Conservation (phyloP, 106 monocot species). For the Hemerocallis citrina region DNA sequence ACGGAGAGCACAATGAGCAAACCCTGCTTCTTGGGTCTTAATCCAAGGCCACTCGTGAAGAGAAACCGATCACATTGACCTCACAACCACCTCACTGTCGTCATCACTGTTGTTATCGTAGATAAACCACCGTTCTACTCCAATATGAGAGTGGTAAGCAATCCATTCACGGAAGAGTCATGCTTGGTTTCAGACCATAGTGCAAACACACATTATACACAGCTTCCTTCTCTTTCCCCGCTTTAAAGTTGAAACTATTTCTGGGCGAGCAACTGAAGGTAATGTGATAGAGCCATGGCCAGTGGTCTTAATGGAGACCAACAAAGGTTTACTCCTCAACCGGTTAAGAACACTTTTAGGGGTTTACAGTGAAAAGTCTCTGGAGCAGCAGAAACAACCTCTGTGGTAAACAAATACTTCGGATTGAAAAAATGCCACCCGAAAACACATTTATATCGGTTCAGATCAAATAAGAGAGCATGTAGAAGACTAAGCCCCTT, state of each 20-base stretch:
- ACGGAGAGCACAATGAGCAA: conserved; percentile 82
- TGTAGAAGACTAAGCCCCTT: conserved; percentile 89
- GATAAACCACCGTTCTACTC: conserved; percentile 82
- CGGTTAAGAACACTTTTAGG: conserved; percentile 57
- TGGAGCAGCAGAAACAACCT: conserved; percentile 56
- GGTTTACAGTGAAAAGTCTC: conserved; percentile 86
- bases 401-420: conserved; percentile 39
- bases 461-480: conserved; percentile 47
- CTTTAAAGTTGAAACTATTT: conserved; percentile 5
- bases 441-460: conserved; percentile 68
- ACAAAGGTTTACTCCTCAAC: conserved; percentile 4
- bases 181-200: conserved; percentile 96
- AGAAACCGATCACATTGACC: conserved; percentile 23
- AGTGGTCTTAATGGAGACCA: conserved; percentile 57
- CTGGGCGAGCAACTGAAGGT: conserved; percentile 58
- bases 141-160: conserved; percentile 59
- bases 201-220: conserved; percentile 83
- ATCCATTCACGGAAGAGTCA: conserved; percentile 85
- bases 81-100: conserved; percentile 30
- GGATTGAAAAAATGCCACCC: conserved; percentile 65
- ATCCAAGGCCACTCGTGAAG: conserved; percentile 83
- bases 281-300: conserved; percentile 38
- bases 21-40: conserved; percentile 91
- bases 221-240: conserved; percentile 12
- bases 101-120: conserved; percentile 98